Evolutionary conservation across 345 rosid species (phyloP).

Genomic region (Sisymbrium irio): DNA sequence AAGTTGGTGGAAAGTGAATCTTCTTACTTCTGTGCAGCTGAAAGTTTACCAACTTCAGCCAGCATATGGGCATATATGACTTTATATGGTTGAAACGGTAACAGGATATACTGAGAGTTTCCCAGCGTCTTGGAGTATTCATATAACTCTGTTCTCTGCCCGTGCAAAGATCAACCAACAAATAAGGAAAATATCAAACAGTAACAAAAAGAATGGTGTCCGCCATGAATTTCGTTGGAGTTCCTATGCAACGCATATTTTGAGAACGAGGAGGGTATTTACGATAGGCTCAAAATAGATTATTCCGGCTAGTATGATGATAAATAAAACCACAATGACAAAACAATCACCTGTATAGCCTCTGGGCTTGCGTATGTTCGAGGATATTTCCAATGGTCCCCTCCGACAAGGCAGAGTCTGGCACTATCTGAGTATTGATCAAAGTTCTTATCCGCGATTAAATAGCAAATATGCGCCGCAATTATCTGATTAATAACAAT

Average conservation of each 20-base stretch:
- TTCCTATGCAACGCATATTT: background rate
- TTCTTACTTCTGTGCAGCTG: constrained; percentile 87
- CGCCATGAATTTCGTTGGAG: background rate
- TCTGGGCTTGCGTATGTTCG: constrained; percentile 70
- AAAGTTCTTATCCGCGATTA: constrained; percentile 65
- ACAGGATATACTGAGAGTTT: constrained; percentile 83
- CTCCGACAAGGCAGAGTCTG: constrained; percentile 73
- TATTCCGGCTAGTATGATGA: background rate
- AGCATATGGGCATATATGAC: constrained; percentile 91
- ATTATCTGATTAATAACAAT: constrained; percentile 43
- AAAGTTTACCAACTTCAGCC: constrained; percentile 92
- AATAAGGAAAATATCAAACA: background rate
- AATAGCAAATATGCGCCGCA: constrained; percentile 76
- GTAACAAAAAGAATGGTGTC: background rate
- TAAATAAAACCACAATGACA: background rate
- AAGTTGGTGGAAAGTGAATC: constrained; percentile 6
- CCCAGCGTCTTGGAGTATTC: constrained; percentile 95
- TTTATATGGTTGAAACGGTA: constrained; percentile 94
- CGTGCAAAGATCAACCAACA: constrained; percentile 33
- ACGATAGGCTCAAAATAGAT: constrained; percentile 1
- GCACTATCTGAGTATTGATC: constrained; percentile 69
- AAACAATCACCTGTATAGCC: constrained; percentile 62
- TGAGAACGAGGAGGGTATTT: background rate
- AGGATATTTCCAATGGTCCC: constrained; percentile 75
- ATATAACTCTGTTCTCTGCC: constrained; percentile 94